Base-by-base conservation (phyloP, 257 asterid species). In the Coffea eugenioides region DNA sequence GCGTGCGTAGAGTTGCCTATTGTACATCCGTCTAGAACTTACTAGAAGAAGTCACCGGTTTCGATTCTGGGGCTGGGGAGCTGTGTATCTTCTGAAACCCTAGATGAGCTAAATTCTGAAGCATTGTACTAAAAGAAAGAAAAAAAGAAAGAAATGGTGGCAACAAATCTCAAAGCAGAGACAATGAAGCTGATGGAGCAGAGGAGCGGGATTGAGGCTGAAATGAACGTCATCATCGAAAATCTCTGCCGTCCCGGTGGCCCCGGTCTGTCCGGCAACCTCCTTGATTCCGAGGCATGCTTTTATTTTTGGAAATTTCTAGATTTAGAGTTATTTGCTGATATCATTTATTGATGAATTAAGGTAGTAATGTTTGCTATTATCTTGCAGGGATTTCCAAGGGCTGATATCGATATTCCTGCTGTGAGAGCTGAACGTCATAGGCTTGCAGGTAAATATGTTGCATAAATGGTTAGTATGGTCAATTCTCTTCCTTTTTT, bases 181-280 rank as follows among this genome's bases (percentile, higher is more conserved):
- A 87, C 95, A 4, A 87, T 92, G 90, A 92, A 90, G 71, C 80
- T 96, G 84, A 91, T 90, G 99, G 97, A 96, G 8, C 84, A 82
- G 85, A 87, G 98, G 80, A 85, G 84, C 49, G 87, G 82, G 71
- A 31, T 88, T 79, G 99, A 93, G 87, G 86, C 84, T 61, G 99
- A 93, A 86, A 92, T 93, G 98, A 86, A 95, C 79, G 80, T 75
- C 72, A 91, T 95, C 27, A 93, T 95, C 77, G 82, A 90, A 77
- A 91, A 93, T 75, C 98, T 95, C 89, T 85, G 89, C 82, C 89
- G 79, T 49, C 94, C 98, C 51, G 95, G 94, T 49, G 99, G 97
- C 39, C 96, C 98, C 75, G 98, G 99, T 20, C 88, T 95, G 76
- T 85, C 96, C 77, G 98, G 97, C 27, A 91, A 85, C 81, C 95